Base-by-base conservation (phyloP, 495 filamentous ascomycete genomes). In the Penicillium fimorum region DNA sequence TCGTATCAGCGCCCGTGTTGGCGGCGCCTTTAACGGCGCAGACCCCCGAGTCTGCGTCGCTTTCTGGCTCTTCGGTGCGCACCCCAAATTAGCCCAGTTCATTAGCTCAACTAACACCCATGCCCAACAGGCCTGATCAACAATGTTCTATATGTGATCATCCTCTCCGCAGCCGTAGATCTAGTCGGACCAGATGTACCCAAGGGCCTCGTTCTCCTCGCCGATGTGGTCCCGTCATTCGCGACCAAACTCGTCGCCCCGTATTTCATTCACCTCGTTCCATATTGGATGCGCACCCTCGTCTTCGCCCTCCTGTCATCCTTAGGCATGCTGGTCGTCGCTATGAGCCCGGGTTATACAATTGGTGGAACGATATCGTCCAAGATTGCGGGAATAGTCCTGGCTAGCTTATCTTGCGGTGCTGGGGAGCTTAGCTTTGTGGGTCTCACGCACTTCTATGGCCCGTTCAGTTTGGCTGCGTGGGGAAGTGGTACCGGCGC, bases 101-200 rank as follows among this genome's bases (percentile, higher is more conserved):
- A 45, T 44, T 12, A 37, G 12, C 13, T 22, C 0, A 17, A n/a
- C 48, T 38, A n/a, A 41, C 18, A 27, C n/a, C n/a, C 32, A 24
- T 13, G 10, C 9, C 24, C 29, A 18, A 29, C 57, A 97, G 93
- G 94, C 51, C 78, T 96, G 6, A 90, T 98, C 69, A 98, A 98
- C 73, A 97, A 97, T 76, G 88, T 98, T 66, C 88, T 96, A 72
- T 98, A 97, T 69, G 92, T 98, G 32, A 88, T 98, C 69, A 90
- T 98, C 70, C 85, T 98, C 61, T 92, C 92, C 13, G 88, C 94
- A n/a, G 93, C 94, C 20, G 87, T 96, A 56, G 94, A 98, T 68
- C 87, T 98, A 55, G 94, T 97, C 66, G 92, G 92, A 11, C 84
- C 88, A 37, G 67, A 75, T 46, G 78, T 96, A 1, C 94, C 93